Conservation (phyloP, 371 early-diverging fungal species). For the Lichtheimia ornata region DNA sequence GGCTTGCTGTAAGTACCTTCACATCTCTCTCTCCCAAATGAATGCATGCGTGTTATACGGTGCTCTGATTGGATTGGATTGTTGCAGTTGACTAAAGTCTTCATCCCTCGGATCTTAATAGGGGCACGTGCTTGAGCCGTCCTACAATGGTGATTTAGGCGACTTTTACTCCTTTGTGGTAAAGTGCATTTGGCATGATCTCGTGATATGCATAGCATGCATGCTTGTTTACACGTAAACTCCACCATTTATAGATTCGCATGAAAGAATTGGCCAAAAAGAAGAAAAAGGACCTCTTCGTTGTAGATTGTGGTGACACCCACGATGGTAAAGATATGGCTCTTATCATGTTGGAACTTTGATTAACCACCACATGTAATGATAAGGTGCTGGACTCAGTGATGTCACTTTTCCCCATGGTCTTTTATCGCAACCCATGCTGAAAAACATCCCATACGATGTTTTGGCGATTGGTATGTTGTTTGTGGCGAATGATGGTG, state of each 20-base stretch:
- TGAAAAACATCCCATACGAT: conserved; percentile 51
- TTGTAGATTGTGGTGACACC: conserved; percentile 59
- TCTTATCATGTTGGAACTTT: not conserved
- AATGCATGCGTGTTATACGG: too few species aligned
- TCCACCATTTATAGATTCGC: conserved; percentile 13
- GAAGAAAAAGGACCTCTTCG: conserved; percentile 53
- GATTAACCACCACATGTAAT: not conserved
- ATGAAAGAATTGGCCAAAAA: conserved; percentile 54
- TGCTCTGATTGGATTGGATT: too few species aligned
- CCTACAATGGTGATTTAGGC: conserved; percentile 56
- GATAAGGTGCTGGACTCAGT: conserved; percentile 47
- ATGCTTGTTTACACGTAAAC: not conserved
- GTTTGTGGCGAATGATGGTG: not conserved
- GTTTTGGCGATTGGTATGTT: conserved; percentile 40
- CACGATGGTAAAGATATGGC: conserved; percentile 40
- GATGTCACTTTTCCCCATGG: conserved; percentile 50
- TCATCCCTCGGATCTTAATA: not conserved
- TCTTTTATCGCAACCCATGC: conserved; percentile 43
- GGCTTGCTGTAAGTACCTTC: conserved; percentile 29
- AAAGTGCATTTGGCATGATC: conserved; percentile 1
- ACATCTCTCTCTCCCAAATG: not conserved
- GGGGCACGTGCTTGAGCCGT: conserved; percentile 44
- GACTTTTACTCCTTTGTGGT: conserved; percentile 58
- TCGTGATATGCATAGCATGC: not conserved
- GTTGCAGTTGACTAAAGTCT: too few species aligned